phyloP scores from a whole-genome alignment of 164 flowering plant genomes.

The Litsea cubeba region DNA sequence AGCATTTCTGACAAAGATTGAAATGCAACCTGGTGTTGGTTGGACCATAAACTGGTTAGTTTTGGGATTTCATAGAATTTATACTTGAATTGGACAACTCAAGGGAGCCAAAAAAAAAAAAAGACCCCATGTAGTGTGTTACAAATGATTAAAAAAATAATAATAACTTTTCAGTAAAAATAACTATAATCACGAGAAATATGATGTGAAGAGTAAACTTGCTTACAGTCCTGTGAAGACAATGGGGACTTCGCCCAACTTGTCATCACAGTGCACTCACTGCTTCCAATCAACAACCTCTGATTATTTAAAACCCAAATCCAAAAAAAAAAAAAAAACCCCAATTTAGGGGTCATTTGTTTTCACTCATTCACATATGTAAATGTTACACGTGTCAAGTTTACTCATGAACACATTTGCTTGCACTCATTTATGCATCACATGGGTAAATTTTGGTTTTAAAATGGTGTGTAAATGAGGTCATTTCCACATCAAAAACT shows the following conservation, averaged over 20 bases:
- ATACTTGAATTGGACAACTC: background rate
- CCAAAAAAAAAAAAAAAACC: background rate
- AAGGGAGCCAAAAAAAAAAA: background rate
- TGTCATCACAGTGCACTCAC: background rate
- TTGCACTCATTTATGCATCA: no score
- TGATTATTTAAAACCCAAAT: background rate
- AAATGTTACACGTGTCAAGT: no score
- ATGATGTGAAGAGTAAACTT: background rate
- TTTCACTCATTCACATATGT: background rate
- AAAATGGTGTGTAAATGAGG: background rate
- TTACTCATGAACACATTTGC: no score
- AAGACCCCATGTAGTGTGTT: background rate
- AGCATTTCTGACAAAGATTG: background rate
- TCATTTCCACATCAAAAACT: no score
- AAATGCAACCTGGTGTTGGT: background rate
- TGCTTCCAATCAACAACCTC: background rate
- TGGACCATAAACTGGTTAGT: background rate
- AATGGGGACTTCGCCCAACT: background rate
- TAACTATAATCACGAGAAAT: background rate
- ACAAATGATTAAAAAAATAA: background rate
- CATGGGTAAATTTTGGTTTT: no score
- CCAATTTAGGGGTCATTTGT: background rate
- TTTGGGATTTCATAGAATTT: background rate
- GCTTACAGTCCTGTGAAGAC: background rate
- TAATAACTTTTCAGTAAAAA: background rate